Percentiles rank a stretch among this genome's conserved stretches.
phyloP scores from a whole-genome alignment of 139 green algal genomes.

The Picochlorum sp. region DNA sequence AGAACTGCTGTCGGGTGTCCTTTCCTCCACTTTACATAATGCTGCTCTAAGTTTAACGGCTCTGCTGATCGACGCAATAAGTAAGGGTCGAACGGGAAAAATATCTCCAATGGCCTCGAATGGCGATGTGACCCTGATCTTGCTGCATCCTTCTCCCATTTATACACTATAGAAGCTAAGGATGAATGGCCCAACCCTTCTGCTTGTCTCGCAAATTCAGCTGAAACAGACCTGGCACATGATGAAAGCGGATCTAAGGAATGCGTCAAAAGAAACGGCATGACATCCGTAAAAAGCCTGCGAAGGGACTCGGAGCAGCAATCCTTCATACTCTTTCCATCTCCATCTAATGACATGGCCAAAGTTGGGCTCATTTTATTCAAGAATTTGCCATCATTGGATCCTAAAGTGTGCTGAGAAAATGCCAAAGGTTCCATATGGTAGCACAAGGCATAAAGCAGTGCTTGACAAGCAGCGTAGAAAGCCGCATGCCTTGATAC shows the following conservation, averaged over 20 bases:
- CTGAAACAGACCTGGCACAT: conserved; percentile 29
- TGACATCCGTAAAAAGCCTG: conserved; percentile 29
- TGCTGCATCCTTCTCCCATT: conserved; percentile 13
- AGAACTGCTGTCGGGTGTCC: conserved; percentile 14
- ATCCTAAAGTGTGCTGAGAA: too few relatives aligned
- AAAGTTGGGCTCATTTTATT: too few relatives aligned
- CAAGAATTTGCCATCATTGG: too few relatives aligned
- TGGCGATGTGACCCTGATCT: background rate
- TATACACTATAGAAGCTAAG: background rate
- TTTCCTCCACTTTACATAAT: conserved; percentile 42
- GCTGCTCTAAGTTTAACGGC: conserved; percentile 35
- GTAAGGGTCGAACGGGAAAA: conserved; percentile 94
- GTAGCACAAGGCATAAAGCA: conserved; percentile 87
- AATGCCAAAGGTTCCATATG: conserved; percentile 66
- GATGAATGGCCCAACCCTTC: conserved; percentile 32
- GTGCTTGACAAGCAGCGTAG: conserved; percentile 61
- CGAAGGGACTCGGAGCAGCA: conserved; percentile 18
- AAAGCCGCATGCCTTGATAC: conserved; percentile 34
- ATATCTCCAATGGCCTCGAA: conserved; percentile 69
- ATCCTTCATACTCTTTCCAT: background rate
- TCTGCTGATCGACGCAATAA: conserved; percentile 61
- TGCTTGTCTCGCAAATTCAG: conserved; percentile 26
- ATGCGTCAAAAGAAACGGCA: conserved; percentile 46
- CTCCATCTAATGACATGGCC: background rate
- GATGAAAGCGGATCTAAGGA: conserved; percentile 46